phyloP scores from a whole-genome alignment of 2,329 filamentous ascomycete species.

The Herpotrichia juniperi region DNA sequence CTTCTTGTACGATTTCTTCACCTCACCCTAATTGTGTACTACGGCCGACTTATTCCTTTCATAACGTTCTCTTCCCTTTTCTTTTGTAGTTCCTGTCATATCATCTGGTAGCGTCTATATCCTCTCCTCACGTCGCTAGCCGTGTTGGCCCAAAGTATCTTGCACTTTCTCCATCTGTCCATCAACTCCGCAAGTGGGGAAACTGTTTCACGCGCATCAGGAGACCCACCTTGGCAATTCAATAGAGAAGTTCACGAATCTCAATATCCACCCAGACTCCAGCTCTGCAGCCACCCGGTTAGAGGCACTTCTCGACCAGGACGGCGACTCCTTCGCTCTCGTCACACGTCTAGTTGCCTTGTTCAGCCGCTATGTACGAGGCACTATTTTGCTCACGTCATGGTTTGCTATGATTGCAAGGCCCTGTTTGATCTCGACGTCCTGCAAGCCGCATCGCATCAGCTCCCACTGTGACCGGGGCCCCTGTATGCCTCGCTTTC shows the following conservation, averaged over 20 bases:
- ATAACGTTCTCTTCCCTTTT: constrained; percentile 26
- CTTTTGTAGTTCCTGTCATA: constrained; percentile 12
- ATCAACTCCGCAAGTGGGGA: constrained; percentile 13
- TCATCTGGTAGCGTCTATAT: constrained; percentile 13
- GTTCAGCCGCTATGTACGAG: constrained; percentile 5
- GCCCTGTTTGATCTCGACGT: neutral
- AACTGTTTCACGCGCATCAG: constrained; percentile 28
- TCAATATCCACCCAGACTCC: constrained; percentile 5
- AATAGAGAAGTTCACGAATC: constrained; percentile 32
- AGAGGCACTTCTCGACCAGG: constrained; percentile 11
- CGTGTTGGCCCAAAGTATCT: neutral
- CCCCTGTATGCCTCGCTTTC: constrained; percentile 3
- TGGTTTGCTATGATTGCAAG: neutral
- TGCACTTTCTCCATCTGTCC: constrained; percentile 2
- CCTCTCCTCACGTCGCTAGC: neutral
- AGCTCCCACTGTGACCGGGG: constrained; percentile 1
- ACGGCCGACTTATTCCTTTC: constrained; percentile 19
- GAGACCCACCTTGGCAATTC: constrained; percentile 30
- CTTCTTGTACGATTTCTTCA: constrained; percentile 25
- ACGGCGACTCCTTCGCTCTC: constrained; percentile 6
- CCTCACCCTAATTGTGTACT: constrained; percentile 14
- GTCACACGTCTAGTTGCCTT: constrained; percentile 19
- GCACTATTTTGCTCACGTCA: constrained; percentile 16
- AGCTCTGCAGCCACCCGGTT: constrained; percentile 19
- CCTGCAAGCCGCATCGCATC: neutral